Conservation (phyloP, 441 rosid species). For the Pelargonium australe region DNA sequence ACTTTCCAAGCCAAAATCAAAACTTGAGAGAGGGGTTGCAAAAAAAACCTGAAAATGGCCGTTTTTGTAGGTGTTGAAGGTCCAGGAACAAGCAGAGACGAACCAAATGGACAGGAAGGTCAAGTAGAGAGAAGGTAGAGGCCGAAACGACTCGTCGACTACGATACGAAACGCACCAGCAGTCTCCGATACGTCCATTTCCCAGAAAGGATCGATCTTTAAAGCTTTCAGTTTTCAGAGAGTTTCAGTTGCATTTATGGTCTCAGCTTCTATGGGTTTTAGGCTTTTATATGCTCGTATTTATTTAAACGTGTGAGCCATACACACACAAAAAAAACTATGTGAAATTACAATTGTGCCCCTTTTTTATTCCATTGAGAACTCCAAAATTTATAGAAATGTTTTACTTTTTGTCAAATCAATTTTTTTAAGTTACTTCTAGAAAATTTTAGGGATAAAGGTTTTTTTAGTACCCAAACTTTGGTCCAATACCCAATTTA, state of each 20-base stretch:
- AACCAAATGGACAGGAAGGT: slow-evolving; percentile 63
- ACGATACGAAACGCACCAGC: slow-evolving; percentile 22
- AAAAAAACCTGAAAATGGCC: slow-evolving; percentile 56
- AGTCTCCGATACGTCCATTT: slow-evolving; percentile 37
- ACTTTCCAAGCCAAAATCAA: neutral
- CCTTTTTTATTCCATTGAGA: neutral
- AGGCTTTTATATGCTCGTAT: neutral
- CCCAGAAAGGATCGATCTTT: neutral
- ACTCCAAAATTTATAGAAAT: neutral
- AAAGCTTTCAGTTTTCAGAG: neutral
- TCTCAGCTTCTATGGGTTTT: neutral
- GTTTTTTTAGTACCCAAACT: too few species aligned
- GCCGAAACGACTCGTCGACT: slow-evolving; percentile 66
- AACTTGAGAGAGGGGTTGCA: too few species aligned
- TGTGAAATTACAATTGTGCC: neutral
- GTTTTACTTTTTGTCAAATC: neutral
- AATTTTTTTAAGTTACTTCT: neutral
- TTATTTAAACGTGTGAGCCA: neutral
- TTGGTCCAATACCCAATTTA: too few species aligned
- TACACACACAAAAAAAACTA: neutral
- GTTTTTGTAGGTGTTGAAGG: slow-evolving; percentile 68
- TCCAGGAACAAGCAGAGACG: slow-evolving; percentile 77
- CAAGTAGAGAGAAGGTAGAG: slow-evolving; percentile 66
- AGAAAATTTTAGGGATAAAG: neutral
- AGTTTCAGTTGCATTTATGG: neutral